Percentiles rank a stretch among this genome's conserved stretches.
Evolutionary conservation across 2,329 filamentous ascomycete species (phyloP).

Genomic region (Trichoderma koningii): DNA sequence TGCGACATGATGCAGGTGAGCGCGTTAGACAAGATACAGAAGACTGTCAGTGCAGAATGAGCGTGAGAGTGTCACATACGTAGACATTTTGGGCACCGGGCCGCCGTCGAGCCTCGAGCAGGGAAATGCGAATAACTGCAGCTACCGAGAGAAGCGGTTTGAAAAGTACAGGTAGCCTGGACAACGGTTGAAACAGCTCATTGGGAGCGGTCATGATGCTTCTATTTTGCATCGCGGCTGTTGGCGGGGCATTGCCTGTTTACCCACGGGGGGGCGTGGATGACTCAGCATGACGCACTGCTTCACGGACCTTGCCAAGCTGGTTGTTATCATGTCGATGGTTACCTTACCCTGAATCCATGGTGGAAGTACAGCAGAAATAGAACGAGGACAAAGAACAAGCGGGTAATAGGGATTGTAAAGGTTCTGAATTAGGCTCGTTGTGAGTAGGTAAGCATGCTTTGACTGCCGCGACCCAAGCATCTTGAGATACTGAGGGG

Average conservation of each 20-base stretch:
- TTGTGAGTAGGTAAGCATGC: too few relatives aligned
- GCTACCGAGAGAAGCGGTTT: neutral
- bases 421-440: neutral
- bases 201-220: neutral
- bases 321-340: too few relatives aligned
- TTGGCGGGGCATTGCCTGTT: constrained; percentile 26
- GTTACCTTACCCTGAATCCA: neutral
- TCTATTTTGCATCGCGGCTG: constrained; percentile 3
- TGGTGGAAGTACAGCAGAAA: too few relatives aligned
- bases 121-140: neutral
- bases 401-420: neutral
- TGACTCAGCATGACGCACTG: constrained; percentile 13
- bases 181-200: too few relatives aligned
- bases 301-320: neutral
- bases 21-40: neutral
- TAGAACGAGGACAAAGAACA: too few relatives aligned
- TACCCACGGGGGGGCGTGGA: constrained; percentile 4
- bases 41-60: neutral
- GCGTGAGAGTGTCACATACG: neutral
- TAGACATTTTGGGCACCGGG: constrained; percentile 21
- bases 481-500: too few relatives aligned
- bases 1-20: neutral
- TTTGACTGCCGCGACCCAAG: too few relatives aligned
- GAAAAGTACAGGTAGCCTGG: neutral
- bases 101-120: constrained; percentile 3